phyloP scores from a whole-genome alignment of 1,284 basidiomycete species.

The Cystobasidium pallidum region DNA sequence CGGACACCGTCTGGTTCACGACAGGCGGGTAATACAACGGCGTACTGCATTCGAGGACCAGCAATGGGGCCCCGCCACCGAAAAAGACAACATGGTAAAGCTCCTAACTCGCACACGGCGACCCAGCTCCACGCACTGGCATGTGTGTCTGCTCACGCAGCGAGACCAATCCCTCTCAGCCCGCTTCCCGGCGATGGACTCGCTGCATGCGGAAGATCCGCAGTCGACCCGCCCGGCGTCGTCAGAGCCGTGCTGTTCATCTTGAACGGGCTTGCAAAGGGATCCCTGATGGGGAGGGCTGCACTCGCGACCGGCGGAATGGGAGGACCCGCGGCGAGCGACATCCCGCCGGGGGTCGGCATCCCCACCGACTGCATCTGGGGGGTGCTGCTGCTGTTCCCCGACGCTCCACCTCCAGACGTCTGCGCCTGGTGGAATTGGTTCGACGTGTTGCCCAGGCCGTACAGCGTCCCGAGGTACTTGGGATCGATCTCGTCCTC shows the following conservation, averaged over 20 bases:
- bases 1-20: too few species aligned
- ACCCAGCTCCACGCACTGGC: neutral
- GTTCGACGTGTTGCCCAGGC: slow-evolving; percentile 27
- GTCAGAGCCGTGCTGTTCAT: neutral
- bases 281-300: slow-evolving; percentile 40
- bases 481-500: slow-evolving; percentile 66
- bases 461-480: slow-evolving; percentile 47
- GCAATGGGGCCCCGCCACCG: too few species aligned
- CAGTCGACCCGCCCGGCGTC: slow-evolving; percentile 5
- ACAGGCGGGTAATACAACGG: too few species aligned
- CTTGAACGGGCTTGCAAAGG: slow-evolving; percentile 15
- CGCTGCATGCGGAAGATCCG: slow-evolving; percentile 17
- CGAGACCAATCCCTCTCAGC: neutral
- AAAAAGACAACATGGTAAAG: too few species aligned
- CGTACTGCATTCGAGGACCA: too few species aligned
- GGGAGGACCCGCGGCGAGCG: slow-evolving; percentile 16
- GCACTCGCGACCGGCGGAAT: slow-evolving; percentile 35
- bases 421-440: slow-evolving; percentile 25
- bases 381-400: slow-evolving; percentile 19
- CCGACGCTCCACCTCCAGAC: neutral
- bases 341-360: slow-evolving; percentile 29
- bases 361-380: slow-evolving; percentile 24
- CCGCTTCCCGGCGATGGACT: slow-evolving; percentile 13
- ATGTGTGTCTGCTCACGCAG: neutral
- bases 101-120: too few species aligned